A percentile compares a stretch with the other conserved stretches of the same genome.
Evolutionary conservation across 306 rosid genomes (phyloP).

Genomic region (Sindora glabra): DNA sequence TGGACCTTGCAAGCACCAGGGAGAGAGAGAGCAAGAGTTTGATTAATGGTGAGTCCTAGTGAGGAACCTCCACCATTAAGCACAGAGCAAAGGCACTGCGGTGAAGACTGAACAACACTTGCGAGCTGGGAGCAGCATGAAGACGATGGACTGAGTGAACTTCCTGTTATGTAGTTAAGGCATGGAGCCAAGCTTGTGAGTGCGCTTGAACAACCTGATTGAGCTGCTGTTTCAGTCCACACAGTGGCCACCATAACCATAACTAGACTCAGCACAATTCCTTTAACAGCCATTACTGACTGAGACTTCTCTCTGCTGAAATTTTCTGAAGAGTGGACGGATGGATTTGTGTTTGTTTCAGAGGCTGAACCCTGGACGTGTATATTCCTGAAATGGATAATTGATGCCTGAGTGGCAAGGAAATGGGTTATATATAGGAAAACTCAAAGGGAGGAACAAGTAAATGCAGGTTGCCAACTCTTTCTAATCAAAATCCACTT

Average conservation of each 20-base stretch:
- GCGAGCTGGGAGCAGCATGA: slow-evolving; percentile 66
- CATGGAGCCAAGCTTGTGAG: slow-evolving; percentile 44
- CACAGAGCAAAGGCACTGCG: slow-evolving; percentile 60
- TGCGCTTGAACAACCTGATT: slow-evolving; percentile 44
- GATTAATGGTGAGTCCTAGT: slow-evolving; percentile 48
- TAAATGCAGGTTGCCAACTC: slow-evolving; percentile 48
- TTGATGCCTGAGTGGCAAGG: neutral
- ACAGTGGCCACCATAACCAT: slow-evolving; percentile 21
- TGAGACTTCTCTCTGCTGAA: neutral
- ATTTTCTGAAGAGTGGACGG: neutral
- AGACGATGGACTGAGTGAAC: slow-evolving; percentile 50
- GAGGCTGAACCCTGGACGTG: neutral
- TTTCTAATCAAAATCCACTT: neutral
- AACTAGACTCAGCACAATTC: slow-evolving; percentile 15
- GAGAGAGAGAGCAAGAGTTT: slow-evolving; percentile 55
- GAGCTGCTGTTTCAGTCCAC: slow-evolving; percentile 36
- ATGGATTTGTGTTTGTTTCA: neutral
- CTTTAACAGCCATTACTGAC: slow-evolving; percentile 23
- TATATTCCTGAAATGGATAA: neutral
- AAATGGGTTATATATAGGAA: slow-evolving; percentile 8
- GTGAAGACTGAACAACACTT: slow-evolving; percentile 53
- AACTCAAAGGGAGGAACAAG: slow-evolving; percentile 6
- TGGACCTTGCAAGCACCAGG: slow-evolving; percentile 54
- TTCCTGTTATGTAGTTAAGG: slow-evolving; percentile 55
- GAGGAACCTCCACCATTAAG: slow-evolving; percentile 47